Evolutionary conservation across 768 basidiomycete species (phyloP), one percentile per base, ranked within the genome.

Genomic region (Amanita rimosa): DNA sequence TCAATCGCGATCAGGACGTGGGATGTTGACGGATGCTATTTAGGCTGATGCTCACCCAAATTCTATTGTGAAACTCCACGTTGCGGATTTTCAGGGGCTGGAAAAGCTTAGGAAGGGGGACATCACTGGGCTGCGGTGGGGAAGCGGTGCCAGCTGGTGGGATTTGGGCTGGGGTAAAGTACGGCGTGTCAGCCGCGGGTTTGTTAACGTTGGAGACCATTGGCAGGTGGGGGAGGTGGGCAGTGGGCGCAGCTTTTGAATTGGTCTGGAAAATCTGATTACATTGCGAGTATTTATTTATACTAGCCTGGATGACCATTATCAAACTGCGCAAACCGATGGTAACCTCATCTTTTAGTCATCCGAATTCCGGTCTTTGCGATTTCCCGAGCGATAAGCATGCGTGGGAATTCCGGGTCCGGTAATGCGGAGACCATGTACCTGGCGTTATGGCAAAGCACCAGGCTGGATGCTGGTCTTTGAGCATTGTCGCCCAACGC

Each of bases 11-110:
- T 51, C 22, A 37, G 31, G 38, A 21, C 16, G 19, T 42, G 29
- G 19, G 17, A n/a, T 7, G 13, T 11, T 22, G 17, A 16, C 4
- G 11, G 8, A 22, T 19, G n/a, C 21, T 6, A 10, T 42, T 11
- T 14, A 17, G 6, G 21, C 3, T 17, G 5, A 21, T 17, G 54
- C 74, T 55, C 51, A 79, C 75, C 45, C 74, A 73, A 6, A 78
- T 75, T 40, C 77, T 69, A 54, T 78, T 79, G 14, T 73, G 75
- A 51, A 78, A 73, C 31, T 70, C 69, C 1, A 73, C 64, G 3
- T 73, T 73, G 22, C 76, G 67, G 34, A 76, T 79, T 57, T 67
- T 74, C 47, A 81, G 51, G 4, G 78, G 78, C 55, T 75, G 69
- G 63, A 81, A 81, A 16, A 79, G 58, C 42, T 60, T 52, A n/a